phyloP scores from a whole-genome alignment of 2,329 filamentous ascomycete genomes.

The Cercospora sesami region DNA sequence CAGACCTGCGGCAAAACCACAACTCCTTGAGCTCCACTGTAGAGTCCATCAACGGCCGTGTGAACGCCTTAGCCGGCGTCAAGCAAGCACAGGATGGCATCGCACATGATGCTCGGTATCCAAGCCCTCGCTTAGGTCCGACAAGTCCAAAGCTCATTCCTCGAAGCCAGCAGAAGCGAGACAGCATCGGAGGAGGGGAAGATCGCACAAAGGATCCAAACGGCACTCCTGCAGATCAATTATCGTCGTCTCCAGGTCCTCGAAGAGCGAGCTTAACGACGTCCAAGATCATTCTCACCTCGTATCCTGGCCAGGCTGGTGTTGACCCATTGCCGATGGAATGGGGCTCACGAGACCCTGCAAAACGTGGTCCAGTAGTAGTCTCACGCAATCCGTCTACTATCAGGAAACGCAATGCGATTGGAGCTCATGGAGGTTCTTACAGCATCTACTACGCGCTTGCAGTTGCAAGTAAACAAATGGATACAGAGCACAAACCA shows the following conservation, averaged over 20 bases:
- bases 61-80: slow-evolving; percentile 61
- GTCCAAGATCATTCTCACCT: slow-evolving; percentile 70
- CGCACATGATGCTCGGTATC: slow-evolving; percentile 34
- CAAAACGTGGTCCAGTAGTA: slow-evolving; percentile 79
- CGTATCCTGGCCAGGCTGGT: slow-evolving; percentile 90
- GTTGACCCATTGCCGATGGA: slow-evolving; percentile 87
- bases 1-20: slow-evolving; percentile 57
- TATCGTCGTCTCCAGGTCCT: slow-evolving; percentile 29
- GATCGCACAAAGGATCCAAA: slow-evolving; percentile 26
- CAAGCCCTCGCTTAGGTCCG: slow-evolving; percentile 29
- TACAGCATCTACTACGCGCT: slow-evolving; percentile 96
- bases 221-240: slow-evolving; percentile 15
- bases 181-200: slow-evolving; percentile 32
- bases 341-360: slow-evolving; percentile 79
- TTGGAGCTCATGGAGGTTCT: slow-evolving; percentile 78
- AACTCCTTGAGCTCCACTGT: slow-evolving; percentile 56
- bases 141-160: slow-evolving; percentile 30
- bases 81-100: slow-evolving; percentile 58
- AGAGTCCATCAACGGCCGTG: slow-evolving; percentile 61
- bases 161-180: slow-evolving; percentile 27
- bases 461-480: slow-evolving; percentile 85
- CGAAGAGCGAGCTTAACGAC: slow-evolving; percentile 44
- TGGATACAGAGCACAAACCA: slow-evolving; percentile 76
- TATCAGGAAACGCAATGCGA: slow-evolving; percentile 74
- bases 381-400: slow-evolving; percentile 76